Evolutionary conservation across 2,329 filamentous ascomycete species (phyloP).

Genomic region (Moelleriella libera): DNA sequence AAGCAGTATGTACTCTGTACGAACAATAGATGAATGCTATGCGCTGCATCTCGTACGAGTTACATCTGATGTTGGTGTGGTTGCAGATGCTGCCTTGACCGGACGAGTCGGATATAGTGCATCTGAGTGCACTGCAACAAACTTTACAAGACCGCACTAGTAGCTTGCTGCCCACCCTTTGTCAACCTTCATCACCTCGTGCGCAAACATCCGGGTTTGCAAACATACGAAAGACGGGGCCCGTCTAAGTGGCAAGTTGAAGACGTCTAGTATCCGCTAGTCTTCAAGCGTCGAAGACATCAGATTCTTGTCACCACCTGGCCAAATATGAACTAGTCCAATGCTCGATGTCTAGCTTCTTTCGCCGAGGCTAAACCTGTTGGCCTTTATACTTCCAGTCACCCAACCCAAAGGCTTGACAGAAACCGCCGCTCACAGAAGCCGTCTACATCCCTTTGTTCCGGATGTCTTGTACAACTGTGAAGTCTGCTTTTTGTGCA

Average conservation of each 20-base stretch:
- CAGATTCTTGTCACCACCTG: too few relatives aligned
- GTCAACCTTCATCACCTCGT: not conserved
- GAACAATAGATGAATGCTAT: not conserved
- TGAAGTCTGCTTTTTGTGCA: too few relatives aligned
- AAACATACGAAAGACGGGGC: too few relatives aligned
- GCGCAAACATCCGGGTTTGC: too few relatives aligned
- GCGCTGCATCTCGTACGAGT: not conserved
- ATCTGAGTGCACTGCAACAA: not conserved
- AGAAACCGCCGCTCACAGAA: not conserved
- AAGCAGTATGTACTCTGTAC: not conserved
- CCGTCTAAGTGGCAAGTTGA: too few relatives aligned
- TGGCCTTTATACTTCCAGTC: not conserved
- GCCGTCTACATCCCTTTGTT: not conserved
- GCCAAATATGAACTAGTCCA: not conserved
- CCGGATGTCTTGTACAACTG: not conserved
- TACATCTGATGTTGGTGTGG: not conserved
- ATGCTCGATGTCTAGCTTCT: not conserved
- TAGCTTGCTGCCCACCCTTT: not conserved
- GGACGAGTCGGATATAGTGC: not conserved
- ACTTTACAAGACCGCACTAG: not conserved
- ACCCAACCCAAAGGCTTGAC: not conserved
- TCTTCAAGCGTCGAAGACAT: too few relatives aligned
- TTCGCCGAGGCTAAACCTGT: not conserved
- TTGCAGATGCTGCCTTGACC: not conserved
- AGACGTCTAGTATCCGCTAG: too few relatives aligned